Conservation (phyloP, 2,329 filamentous ascomycete species). For the Amauroascus verrucosus region DNA sequence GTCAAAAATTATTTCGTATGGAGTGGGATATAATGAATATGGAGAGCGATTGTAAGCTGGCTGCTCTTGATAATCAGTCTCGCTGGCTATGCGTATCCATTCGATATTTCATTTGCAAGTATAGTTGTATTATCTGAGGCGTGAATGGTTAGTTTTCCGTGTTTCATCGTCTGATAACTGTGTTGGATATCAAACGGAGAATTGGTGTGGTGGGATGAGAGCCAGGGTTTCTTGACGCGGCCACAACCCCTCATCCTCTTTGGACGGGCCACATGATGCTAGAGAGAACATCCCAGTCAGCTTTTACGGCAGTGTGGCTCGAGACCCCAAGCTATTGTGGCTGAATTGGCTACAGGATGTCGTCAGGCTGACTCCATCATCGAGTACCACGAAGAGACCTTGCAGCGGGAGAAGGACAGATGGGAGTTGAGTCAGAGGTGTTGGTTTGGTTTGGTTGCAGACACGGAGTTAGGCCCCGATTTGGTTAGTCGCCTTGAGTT, state of each 20-base stretch:
- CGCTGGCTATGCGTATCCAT: too few relatives aligned
- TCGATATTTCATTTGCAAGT: too few relatives aligned
- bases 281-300: not conserved
- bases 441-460: too few relatives aligned
- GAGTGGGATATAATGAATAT: not conserved
- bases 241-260: not conserved
- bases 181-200: too few relatives aligned
- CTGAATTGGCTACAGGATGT: constrained; percentile 3
- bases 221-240: not conserved
- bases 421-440: not conserved
- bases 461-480: too few relatives aligned
- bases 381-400: not conserved
- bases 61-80: not conserved
- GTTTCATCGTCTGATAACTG: too few relatives aligned
- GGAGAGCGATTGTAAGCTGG: not conserved
- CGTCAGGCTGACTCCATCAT: constrained; percentile 8
- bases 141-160: too few relatives aligned
- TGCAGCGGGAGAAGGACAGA: not conserved
- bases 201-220: too few relatives aligned
- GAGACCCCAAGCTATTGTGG: not conserved
- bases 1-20: not conserved
- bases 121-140: too few relatives aligned
- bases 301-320: not conserved
- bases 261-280: not conserved
- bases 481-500: not conserved